Percentiles rank a stretch among this genome's conserved stretches.
These are phyloP conservation scores for Termitomyces sp. DNA, from an alignment of 768 basidiomycete genomes.

Conservation along the genomic window DNA sequence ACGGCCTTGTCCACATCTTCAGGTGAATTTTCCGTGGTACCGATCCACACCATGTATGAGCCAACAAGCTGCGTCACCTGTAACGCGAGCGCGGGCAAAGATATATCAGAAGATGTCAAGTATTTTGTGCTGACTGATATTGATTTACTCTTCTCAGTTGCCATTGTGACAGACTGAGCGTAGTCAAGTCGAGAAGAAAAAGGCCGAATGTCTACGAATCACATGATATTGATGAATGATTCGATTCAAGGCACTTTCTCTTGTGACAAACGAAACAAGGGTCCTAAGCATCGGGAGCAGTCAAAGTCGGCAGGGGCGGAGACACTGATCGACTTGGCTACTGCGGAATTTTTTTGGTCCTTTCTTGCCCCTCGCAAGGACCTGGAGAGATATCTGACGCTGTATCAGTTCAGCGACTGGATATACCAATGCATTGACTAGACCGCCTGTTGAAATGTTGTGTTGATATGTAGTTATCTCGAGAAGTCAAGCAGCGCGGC, in stretches of 20 bases:
- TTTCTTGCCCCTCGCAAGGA: not conserved
- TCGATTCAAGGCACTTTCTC: not conserved
- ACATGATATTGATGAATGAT: conserved; percentile 4
- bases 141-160: conserved; percentile 7
- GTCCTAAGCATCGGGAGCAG: too few species aligned
- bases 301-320: not conserved
- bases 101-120: conserved; percentile 42
- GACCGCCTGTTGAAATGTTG: not conserved
- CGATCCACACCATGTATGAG: conserved; percentile 83
- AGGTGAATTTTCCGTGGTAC: conserved; percentile 42
- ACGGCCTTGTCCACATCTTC: conserved; percentile 45
- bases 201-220: not conserved
- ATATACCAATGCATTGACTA: not conserved
- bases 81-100: conserved; percentile 54
- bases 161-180: conserved; percentile 8
- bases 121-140: conserved; percentile 38
- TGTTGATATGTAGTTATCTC: not conserved
- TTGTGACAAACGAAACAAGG: not conserved
- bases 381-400: too few species aligned
- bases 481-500: not conserved
- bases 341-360: not conserved
- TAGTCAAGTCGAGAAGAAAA: not conserved
- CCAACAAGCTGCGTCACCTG: conserved; percentile 63
- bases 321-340: not conserved
- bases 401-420: not conserved